Evolutionary conservation across 129 eudicot species (phyloP).

Genomic region (Kitagawia praeruptora): DNA sequence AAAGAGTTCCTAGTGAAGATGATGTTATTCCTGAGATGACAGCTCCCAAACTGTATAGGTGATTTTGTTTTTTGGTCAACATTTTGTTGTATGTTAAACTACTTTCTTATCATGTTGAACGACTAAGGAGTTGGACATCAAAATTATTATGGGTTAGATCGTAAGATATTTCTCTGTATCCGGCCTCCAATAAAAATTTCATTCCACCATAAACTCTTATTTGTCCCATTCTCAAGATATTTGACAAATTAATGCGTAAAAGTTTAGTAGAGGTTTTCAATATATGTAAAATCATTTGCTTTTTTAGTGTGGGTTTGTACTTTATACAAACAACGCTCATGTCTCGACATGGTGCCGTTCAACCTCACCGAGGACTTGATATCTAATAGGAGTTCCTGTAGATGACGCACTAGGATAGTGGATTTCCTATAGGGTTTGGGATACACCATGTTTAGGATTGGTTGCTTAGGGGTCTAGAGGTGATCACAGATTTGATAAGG

Average conservation of each 20-base stretch:
- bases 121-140: background rate
- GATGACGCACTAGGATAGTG: background rate
- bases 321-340: background rate
- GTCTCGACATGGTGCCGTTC: background rate
- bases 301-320: background rate
- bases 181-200: background rate
- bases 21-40: slow-evolving; percentile 75
- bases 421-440: background rate
- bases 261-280: background rate
- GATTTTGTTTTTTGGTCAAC: slow-evolving; percentile 6
- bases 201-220: background rate
- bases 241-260: background rate
- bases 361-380: too few species aligned
- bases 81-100: background rate
- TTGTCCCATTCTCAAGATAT: background rate
- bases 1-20: slow-evolving; percentile 77
- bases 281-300: background rate
- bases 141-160: background rate
- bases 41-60: slow-evolving; percentile 72
- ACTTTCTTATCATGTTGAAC: background rate
- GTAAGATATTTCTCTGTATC: background rate
- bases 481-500: too few species aligned
- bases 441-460: background rate
- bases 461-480: background rate
- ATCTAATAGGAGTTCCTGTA: background rate